These are phyloP conservation scores for Penstemon eatonii DNA, from an alignment of 257 asterid genomes.

Conservation along the genomic window DNA sequence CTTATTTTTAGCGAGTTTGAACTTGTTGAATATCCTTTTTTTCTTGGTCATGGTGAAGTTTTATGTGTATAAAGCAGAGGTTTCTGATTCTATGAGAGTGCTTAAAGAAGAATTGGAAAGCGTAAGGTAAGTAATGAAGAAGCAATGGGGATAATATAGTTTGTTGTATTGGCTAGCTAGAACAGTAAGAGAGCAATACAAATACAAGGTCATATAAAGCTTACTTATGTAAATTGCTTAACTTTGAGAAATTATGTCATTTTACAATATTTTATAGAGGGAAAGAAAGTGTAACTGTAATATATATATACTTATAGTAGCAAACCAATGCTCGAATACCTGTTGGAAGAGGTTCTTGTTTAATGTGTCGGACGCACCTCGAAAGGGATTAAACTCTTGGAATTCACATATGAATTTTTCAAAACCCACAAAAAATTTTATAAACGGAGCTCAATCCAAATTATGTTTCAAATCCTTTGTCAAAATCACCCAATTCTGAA, in stretches of 20 bases:
- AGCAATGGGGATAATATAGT: background rate
- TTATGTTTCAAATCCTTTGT: too few species aligned
- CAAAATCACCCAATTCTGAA: too few species aligned
- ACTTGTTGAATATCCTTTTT: conserved; percentile 50
- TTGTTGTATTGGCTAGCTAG: background rate
- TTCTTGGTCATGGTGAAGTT: conserved; percentile 50
- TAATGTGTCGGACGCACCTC: too few species aligned
- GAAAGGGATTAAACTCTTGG: too few species aligned
- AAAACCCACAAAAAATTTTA: too few species aligned
- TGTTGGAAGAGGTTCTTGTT: too few species aligned
- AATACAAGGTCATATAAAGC: too few species aligned
- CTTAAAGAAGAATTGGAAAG: conserved; percentile 49
- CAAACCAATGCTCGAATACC: too few species aligned
- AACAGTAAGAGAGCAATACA: background rate
- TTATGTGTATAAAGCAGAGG: conserved; percentile 78
- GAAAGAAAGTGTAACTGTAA: background rate
- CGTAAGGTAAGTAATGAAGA: conserved; percentile 25
- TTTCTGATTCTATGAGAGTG: conserved; percentile 65
- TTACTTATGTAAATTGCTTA: background rate
- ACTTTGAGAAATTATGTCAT: background rate
- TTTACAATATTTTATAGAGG: background rate
- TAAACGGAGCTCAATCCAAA: too few species aligned
- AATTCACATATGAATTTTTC: too few species aligned
- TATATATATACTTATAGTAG: background rate
- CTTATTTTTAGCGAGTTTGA: conserved; percentile 50